phyloP scores from a whole-genome alignment of 805 yeast species.

The Sugiyamaella qingdaonensis region DNA sequence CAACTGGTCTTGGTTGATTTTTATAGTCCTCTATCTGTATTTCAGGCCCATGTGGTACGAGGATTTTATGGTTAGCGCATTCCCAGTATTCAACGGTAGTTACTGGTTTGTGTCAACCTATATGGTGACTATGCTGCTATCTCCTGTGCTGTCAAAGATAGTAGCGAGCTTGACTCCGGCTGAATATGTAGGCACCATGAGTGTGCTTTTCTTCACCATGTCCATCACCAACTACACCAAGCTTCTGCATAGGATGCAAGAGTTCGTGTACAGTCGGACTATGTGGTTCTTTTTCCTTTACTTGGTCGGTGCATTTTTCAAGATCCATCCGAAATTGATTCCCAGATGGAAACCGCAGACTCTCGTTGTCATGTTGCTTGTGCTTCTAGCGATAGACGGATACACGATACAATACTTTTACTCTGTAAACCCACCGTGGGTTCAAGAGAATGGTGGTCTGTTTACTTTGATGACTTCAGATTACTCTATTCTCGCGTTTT shows the following conservation, averaged over 20 bases:
- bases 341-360: background rate
- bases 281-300: constrained; percentile 4
- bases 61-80: background rate
- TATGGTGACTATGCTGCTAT: background rate
- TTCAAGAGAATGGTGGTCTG: background rate
- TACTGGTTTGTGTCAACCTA: constrained; percentile 3
- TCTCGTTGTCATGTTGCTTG: background rate
- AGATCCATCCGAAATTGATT: background rate
- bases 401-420: background rate
- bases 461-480: background rate
- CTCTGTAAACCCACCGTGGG: background rate
- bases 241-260: background rate
- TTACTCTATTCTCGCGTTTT: constrained; percentile 2
- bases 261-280: background rate
- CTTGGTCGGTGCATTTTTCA: constrained; percentile 4
- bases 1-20: constrained; percentile 3
- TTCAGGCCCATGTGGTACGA: background rate
- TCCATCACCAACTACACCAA: background rate
- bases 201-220: background rate
- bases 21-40: background rate
- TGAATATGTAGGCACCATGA: constrained; percentile 4
- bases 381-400: background rate
- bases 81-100: background rate
- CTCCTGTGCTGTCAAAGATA: constrained; percentile 1
- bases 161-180: background rate